Evolutionary conservation across 2,329 filamentous ascomycete genomes (phyloP).

Genomic region (Fusarium setosum): DNA sequence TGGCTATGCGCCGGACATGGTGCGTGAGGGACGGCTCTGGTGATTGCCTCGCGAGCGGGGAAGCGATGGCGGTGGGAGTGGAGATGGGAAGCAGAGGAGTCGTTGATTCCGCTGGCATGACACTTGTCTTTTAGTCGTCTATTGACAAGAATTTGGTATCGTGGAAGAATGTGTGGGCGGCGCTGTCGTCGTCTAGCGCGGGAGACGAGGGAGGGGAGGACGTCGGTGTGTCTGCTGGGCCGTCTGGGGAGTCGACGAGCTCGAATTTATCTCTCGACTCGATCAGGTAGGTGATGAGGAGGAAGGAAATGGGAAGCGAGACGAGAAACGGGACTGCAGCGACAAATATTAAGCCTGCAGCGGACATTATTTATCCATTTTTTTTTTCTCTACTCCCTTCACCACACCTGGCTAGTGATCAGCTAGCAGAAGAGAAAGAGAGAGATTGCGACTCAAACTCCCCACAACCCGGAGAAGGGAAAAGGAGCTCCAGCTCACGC

Average conservation of each 20-base stretch:
- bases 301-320: slow-evolving; percentile 9
- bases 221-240: background rate
- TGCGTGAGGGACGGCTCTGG: slow-evolving; percentile 21
- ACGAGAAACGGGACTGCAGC: slow-evolving; percentile 17
- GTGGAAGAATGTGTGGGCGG: background rate
- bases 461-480: background rate
- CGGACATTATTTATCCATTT: slow-evolving; percentile 1
- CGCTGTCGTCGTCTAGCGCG: slow-evolving; percentile 3
- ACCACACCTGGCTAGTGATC: background rate
- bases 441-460: background rate
- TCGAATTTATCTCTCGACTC: slow-evolving; percentile 13
- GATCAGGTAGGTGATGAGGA: slow-evolving; percentile 17
- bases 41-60: slow-evolving; percentile 5
- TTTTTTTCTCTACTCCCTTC: background rate
- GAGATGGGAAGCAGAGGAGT: slow-evolving; percentile 43
- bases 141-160: background rate
- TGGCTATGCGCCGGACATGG: slow-evolving; percentile 38
- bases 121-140: slow-evolving; percentile 16
- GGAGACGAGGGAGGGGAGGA: slow-evolving; percentile 1
- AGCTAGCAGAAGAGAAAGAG: background rate
- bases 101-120: slow-evolving; percentile 32
- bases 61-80: slow-evolving; percentile 34
- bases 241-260: slow-evolving; percentile 8
- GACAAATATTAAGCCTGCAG: slow-evolving; percentile 12
- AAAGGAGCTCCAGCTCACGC: slow-evolving; percentile 42